Percentiles rank a stretch among this genome's conserved stretches.
Conservation (phyloP, 805 yeast species). For the Dipodascopsis uninucleata region DNA sequence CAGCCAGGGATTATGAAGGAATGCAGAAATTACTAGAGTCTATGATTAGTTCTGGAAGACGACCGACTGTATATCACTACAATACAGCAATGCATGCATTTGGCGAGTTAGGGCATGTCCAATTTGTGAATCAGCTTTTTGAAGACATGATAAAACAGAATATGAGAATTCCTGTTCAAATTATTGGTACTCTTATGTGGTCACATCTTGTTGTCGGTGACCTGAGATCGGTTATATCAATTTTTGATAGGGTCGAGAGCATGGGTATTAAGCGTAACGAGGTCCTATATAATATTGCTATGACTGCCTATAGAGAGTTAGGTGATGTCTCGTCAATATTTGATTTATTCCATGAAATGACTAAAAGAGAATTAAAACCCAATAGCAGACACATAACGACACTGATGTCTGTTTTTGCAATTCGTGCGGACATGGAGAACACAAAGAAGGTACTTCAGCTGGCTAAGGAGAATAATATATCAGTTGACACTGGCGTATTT, state of each 20-base stretch:
- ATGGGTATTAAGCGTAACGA: slow-evolving; percentile 13
- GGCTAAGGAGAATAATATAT: slow-evolving; percentile 4
- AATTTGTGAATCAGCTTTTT: slow-evolving; percentile 12
- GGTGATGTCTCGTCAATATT: slow-evolving; percentile 15
- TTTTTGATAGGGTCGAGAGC: slow-evolving; percentile 10
- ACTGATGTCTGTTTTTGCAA: slow-evolving; percentile 17
- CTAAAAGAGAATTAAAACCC: slow-evolving; percentile 8
- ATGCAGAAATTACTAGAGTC: slow-evolving; percentile 22
- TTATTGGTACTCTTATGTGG: slow-evolving; percentile 15
- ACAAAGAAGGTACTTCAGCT: slow-evolving; percentile 13
- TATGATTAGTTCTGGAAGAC: slow-evolving; percentile 1
- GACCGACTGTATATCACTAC: slow-evolving; percentile 16
- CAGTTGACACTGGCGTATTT: slow-evolving; percentile 15
- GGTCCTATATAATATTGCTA: slow-evolving; percentile 14
- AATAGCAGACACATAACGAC: slow-evolving; percentile 15
- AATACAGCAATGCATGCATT: slow-evolving; percentile 20
- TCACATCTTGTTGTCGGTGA: slow-evolving; percentile 18
- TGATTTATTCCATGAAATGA: slow-evolving; percentile 12
- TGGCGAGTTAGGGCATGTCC: slow-evolving; percentile 19
- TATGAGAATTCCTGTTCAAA: slow-evolving; percentile 1
- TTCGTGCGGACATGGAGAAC: slow-evolving; percentile 8
- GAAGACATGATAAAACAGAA: slow-evolving; percentile 9
- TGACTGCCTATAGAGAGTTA: slow-evolving; percentile 12
- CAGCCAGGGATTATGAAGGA: slow-evolving; percentile 9
- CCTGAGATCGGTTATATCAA: slow-evolving; percentile 9